Evolutionary conservation across 1,284 basidiomycete genomes (phyloP), one percentile per base, ranked within the genome.

Genomic region (Veloboletus limbatus): DNA sequence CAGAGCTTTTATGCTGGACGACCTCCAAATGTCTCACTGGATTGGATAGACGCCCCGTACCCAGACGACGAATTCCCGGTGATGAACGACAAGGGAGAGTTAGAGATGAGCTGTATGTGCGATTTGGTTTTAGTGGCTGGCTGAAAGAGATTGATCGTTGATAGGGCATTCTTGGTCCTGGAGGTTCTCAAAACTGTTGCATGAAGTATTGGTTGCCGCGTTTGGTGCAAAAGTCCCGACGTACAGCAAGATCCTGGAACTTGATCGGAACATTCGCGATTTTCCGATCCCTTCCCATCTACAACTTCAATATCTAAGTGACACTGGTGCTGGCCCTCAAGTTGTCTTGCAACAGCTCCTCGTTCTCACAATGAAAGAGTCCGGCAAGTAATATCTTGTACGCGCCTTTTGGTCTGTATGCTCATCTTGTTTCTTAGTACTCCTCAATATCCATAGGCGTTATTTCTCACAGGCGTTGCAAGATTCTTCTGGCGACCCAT

Each of bases 391-490:
- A 57, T 59, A 42, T 26, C 11, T 24, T 28, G 2, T 30, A 27
- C 11, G 6, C 30, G 54, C 28, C 32, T 20, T 45, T 7, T 38
- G 43, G 39, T 25, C 18, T 18, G 32, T 40, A 34, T n/a, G 28
- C 37, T 46, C 25, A 48, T 36, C 28, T 42, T 18, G 24, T 25
- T 38, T 31, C 30, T 3, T 53, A 88, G 84, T 76, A 1, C 68
- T 86, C 17, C 65, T 88, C 25, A 82, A 82, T 54, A 67, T 88
- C 14, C 86, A 88, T 57, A 73, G 83, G 28, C 70, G 76, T 17
- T 86, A 83, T 58, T 83, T 87, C 54, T 78, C 77, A 1, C 79
- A 80, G 56, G 82, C 82, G 0, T 59, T 88, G 17, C 75, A 76
- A 37, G 82, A 85, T 34, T 69, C 69, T 43, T 79, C 81, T 0